These are phyloP conservation scores for Pochonia chlamydosporia DNA, from an alignment of 2,329 filamentous ascomycete genomes.

Conservation along the genomic window DNA sequence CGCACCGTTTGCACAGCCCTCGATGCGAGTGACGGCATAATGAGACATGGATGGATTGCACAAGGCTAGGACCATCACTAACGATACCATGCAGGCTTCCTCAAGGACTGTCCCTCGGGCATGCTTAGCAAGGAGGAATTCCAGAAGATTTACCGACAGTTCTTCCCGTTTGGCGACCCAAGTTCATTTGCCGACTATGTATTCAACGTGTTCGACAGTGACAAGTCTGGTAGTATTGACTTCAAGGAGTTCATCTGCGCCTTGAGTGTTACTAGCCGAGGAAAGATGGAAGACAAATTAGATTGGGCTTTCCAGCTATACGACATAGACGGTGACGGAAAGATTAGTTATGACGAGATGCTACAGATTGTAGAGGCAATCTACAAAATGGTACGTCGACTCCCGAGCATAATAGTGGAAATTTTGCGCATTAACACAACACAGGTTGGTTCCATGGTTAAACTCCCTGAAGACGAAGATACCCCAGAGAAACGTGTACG, in stretches of 20 bases:
- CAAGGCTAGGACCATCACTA: background rate
- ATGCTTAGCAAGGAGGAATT: slow-evolving; percentile 98
- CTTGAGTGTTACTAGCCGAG: slow-evolving; percentile 89
- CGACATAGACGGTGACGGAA: slow-evolving; percentile 97
- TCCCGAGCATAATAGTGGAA: background rate
- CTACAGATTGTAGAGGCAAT: slow-evolving; percentile 97
- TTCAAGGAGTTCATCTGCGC: slow-evolving; percentile 99
- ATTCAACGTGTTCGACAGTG: slow-evolving; percentile 97
- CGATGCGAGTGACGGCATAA: background rate
- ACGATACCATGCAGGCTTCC: slow-evolving; percentile 63
- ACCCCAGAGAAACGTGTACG: slow-evolving; percentile 95
- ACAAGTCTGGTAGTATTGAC: slow-evolving; percentile 95
- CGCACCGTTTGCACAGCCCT: background rate
- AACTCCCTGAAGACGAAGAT: slow-evolving; percentile 96
- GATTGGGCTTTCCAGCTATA: slow-evolving; percentile 99
- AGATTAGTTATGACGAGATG: slow-evolving; percentile 99
- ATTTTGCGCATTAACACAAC: background rate
- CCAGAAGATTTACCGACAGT: slow-evolving; percentile 99
- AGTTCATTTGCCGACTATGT: slow-evolving; percentile 98
- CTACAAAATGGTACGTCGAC: slow-evolving; percentile 84
- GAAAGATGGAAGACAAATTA: slow-evolving; percentile 98
- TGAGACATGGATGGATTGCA: background rate
- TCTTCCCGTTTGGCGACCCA: slow-evolving; percentile 97
- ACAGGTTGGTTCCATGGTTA: slow-evolving; percentile 97
- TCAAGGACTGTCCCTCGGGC: slow-evolving; percentile 96